These are phyloP conservation scores for Iodosphaeria phyllophila DNA, from an alignment of 2,329 filamentous ascomycete genomes.

Conservation along the genomic window DNA sequence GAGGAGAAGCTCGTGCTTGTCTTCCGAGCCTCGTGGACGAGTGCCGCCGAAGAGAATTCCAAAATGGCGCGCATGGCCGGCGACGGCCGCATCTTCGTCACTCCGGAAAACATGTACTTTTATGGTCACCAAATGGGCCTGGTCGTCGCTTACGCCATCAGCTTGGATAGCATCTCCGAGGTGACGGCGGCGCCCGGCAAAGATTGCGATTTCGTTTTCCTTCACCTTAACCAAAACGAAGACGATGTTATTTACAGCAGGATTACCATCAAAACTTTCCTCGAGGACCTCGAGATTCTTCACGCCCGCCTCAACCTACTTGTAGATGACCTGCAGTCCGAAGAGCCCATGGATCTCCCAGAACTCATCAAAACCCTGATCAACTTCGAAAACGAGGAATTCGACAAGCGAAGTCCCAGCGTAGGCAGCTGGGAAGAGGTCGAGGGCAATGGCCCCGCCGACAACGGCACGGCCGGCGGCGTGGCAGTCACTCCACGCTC, in stretches of 20 bases:
- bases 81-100: slow-evolving; percentile 69
- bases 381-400: slow-evolving; percentile 47
- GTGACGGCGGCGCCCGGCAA: slow-evolving; percentile 78
- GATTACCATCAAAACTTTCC: slow-evolving; percentile 79
- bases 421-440: slow-evolving; percentile 86
- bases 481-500: slow-evolving; percentile 16
- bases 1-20: slow-evolving; percentile 78
- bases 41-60: slow-evolving; percentile 25
- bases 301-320: slow-evolving; percentile 73
- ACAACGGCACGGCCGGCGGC: slow-evolving; percentile 32
- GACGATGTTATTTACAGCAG: slow-evolving; percentile 47
- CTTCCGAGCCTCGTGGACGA: slow-evolving; percentile 75
- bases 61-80: slow-evolving; percentile 35
- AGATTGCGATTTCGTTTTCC: slow-evolving; percentile 82
- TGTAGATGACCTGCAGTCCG: slow-evolving; percentile 59
- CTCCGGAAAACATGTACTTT: slow-evolving; percentile 76
- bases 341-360: slow-evolving; percentile 48
- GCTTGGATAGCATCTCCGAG: slow-evolving; percentile 61
- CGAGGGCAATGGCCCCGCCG: slow-evolving; percentile 36
- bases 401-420: slow-evolving; percentile 46
- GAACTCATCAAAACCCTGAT: slow-evolving; percentile 54
- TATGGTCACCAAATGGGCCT: slow-evolving; percentile 91
- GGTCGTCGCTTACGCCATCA: slow-evolving; percentile 64
- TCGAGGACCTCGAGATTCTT: slow-evolving; percentile 70
- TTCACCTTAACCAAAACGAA: slow-evolving; percentile 51